Base-by-base conservation (phyloP, 306 rosid species). In the Lagenaria siceraria region DNA sequence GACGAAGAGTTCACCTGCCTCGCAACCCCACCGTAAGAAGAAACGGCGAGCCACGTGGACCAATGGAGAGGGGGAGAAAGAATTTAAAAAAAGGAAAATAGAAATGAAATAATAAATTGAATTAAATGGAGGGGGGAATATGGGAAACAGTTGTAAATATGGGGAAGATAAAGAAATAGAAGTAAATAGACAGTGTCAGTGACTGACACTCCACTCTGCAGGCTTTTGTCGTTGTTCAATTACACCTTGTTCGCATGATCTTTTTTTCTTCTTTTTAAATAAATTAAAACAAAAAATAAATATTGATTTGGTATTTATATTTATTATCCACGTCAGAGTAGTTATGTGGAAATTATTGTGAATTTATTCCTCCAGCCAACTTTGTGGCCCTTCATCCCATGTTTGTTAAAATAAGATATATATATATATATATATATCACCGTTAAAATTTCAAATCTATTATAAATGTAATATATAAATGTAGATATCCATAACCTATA, bases 171-270 rank as follows among this genome's bases (percentile, higher is more conserved):
- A 53, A 53, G 24, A 19, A 52, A 53, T 53, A 7, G 10, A 18
- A 53, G 12, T 53, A 53, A 53, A 22, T 59, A 1, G 48, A 35
- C 1, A 31, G 15, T 63, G 71, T 63, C 71, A 63, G 71, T 63
- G 7, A 63, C 71, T 63, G 71, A 63, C 48, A 63, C 71, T 63
- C 71, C 71, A 63, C 71, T 3, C 24, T 63, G 71, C 64, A 59
- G 64, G 9, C 64, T 59, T 59, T 59, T 63, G 48, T 62, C 69
- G 42, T 31, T 62, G 22, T 62, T 62, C 42, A 62, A 3, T 62
- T 31, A 18, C 71, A 63, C 48, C 71, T 63, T 63, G 9, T 63
- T 63, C 71, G 48, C 71, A 63, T 63, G 71, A 33, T 63, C 24
- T 35, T 8, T 8, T 63, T 1, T 6, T 5, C 33, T 29, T 29